Percentiles rank a stretch among this genome's conserved stretches.
Evolutionary conservation across 164 flowering plant species (phyloP).

Genomic region (Nymphaea thermarum): DNA sequence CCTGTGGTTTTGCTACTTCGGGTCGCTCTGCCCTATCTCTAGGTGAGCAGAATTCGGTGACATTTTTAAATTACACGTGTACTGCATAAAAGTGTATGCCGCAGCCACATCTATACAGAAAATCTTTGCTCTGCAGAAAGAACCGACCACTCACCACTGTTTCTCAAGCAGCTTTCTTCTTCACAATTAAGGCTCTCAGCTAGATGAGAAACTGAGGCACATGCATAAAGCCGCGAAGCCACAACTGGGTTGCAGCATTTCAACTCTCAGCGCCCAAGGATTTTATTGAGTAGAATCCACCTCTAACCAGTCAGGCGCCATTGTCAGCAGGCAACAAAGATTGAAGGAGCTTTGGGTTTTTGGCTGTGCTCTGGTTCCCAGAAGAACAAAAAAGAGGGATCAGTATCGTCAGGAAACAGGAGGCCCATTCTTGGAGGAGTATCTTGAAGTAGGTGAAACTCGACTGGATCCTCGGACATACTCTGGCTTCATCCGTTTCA

Average conservation of each 20-base stretch:
- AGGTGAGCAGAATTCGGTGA: too few relatives aligned
- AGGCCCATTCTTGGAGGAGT: constrained; percentile 44
- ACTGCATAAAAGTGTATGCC: not conserved
- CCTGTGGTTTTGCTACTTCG: too few relatives aligned
- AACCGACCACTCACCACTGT: not conserved
- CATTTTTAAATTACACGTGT: too few relatives aligned
- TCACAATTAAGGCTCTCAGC: too few relatives aligned
- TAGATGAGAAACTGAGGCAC: too few relatives aligned
- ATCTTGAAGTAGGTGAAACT: constrained; percentile 52
- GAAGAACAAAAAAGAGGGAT: not conserved
- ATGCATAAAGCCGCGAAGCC: not conserved
- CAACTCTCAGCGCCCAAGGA: not conserved
- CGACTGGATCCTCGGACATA: constrained; percentile 40
- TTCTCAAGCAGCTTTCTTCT: too few relatives aligned
- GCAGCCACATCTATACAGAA: not conserved
- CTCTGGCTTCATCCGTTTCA: constrained; percentile 61
- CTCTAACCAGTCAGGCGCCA: not conserved
- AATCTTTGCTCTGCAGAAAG: not conserved
- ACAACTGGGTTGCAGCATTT: not conserved
- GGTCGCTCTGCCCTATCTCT: too few relatives aligned
- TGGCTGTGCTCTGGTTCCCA: not conserved
- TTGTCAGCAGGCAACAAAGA: not conserved
- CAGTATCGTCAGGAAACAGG: constrained; percentile 36
- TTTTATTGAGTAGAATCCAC: too few relatives aligned
- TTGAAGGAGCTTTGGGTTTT: not conserved